phyloP scores from a whole-genome alignment of 371 early-diverging fungal species.

The Mortierella sp. region DNA sequence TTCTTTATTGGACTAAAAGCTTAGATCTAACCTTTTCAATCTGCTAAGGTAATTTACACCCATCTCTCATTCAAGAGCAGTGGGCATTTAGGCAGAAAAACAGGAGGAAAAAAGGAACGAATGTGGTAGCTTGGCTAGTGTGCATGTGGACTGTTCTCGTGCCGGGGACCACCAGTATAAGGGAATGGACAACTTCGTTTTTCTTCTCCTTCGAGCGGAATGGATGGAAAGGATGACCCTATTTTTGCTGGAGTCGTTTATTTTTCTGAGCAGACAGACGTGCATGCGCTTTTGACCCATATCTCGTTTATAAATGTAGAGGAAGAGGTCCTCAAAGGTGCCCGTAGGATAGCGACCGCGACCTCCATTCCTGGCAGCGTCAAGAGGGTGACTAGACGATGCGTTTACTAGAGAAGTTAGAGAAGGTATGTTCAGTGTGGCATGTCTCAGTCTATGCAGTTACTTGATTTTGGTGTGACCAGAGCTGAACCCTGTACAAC shows the following conservation, averaged over 20 bases:
- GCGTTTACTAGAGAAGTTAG: neutral
- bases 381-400: neutral
- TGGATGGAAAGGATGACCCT: neutral
- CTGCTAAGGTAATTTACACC: neutral
- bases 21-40: neutral
- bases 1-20: neutral
- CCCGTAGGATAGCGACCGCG: neutral
- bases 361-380: neutral
- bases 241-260: neutral
- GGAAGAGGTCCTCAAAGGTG: neutral
- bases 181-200: neutral
- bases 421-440: neutral
- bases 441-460: too few species aligned
- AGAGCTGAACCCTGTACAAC: neutral
- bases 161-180: neutral
- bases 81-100: neutral
- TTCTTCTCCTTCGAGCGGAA: neutral
- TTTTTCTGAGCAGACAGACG: neutral
- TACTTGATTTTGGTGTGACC: neutral
- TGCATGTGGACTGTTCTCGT: neutral
- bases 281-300: neutral
- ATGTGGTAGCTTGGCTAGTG: neutral
- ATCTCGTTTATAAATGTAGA: neutral
- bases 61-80: neutral
- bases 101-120: neutral